A percentile compares a stretch with the other conserved stretches of the same genome.
Evolutionary conservation across 139 green algal genomes (phyloP).

Genomic region (Chlamydomonas asymmetrica): DNA sequence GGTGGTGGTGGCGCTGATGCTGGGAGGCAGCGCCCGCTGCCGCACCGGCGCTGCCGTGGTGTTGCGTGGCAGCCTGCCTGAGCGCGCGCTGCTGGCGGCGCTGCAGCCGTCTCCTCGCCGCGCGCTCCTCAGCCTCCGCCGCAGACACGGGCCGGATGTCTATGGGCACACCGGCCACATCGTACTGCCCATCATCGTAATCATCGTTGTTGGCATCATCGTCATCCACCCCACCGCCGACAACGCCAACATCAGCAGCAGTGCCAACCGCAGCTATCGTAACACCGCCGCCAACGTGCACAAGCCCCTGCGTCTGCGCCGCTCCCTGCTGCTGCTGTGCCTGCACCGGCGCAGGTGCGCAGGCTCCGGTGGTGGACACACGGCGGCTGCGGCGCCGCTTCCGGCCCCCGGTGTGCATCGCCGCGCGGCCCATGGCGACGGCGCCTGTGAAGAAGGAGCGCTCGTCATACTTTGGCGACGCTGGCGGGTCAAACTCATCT

Average conservation of each 20-base stretch:
- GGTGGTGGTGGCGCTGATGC: too few species aligned
- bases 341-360: too few species aligned
- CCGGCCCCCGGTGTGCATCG: background rate
- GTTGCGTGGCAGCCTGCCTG: background rate
- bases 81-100: background rate
- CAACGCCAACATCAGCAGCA: too few species aligned
- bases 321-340: background rate
- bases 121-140: background rate
- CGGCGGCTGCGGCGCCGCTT: background rate
- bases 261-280: too few species aligned
- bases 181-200: background rate
- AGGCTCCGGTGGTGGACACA: conserved; percentile 2
- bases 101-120: background rate
- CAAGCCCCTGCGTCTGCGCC: too few species aligned
- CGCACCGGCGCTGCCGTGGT: background rate
- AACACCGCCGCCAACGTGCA: too few species aligned
- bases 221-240: too few species aligned
- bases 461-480: conserved; percentile 97
- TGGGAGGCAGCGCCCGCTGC: background rate
- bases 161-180: conserved; percentile 8
- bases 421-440: conserved; percentile 2
- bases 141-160: background rate
- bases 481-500: conserved; percentile 48
- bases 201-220: background rate
- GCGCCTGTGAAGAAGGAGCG: conserved; percentile 62